Evolutionary conservation across 108 stramenopile genomes (phyloP), one percentile per base, ranked within the genome.

Genomic region (Cyclotella cryptica): DNA sequence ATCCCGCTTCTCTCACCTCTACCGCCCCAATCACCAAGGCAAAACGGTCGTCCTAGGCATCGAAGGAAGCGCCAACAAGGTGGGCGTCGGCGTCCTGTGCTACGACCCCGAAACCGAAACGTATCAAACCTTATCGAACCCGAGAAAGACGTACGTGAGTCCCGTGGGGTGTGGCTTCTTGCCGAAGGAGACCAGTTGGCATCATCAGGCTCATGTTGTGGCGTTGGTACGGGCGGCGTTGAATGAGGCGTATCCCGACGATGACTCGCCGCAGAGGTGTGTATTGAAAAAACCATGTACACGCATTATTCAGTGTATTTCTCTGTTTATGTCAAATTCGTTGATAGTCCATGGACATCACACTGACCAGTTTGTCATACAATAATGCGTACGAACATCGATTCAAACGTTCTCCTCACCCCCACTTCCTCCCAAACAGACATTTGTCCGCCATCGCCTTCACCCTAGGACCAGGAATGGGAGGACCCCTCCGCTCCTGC

Each of bases 381-480:
- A n/a, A n/a, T n/a, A n/a, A n/a, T n/a, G n/a, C n/a, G n/a, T n/a
- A n/a, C n/a, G n/a, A n/a, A n/a, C n/a, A n/a, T n/a, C n/a, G n/a
- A n/a, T n/a, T n/a, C n/a, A n/a, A n/a, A n/a, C n/a, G n/a, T n/a
- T n/a, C n/a, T n/a, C n/a, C 13, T 58, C 57, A 51, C 19, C 49
- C 49, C 1, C 47, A 3, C 15, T 3, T 49, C n/a, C 47, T 3
- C n/a, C n/a, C 3, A 49, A 15, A n/a, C 29, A 68, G 67, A 26
- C 57, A 86, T 39, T 52, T 94, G 30, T 89, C 90, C 15, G 95
- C 88, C 14, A 90, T 93, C 62, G 87, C 88, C 29, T 97, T 92
- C 72, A 99, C 99, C 13, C 85, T 97, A 70, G 98, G 99, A 6
- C 99, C 99, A 0, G 99, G 99, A 18, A 99, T 99, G 99, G 99